These are phyloP conservation scores for Lantana camara DNA, from an alignment of 257 asterid genomes.

Conservation along the genomic window DNA sequence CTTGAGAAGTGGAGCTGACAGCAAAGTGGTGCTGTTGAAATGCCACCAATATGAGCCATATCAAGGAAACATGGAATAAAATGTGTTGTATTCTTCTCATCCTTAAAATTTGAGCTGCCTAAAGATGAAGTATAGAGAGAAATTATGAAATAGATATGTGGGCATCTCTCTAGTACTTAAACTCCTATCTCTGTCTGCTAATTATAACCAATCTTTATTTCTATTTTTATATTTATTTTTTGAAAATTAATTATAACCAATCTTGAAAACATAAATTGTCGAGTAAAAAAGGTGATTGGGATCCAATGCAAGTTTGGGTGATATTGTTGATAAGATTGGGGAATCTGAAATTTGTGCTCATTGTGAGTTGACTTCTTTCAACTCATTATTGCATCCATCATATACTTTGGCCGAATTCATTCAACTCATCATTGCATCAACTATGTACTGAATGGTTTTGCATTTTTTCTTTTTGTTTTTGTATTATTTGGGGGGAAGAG, in stretches of 20 bases:
- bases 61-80: conserved; percentile 36
- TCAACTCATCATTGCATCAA: conserved; percentile 31
- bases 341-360: conserved; percentile 37
- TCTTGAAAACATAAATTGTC: conserved; percentile 36
- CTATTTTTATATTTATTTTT: too few species aligned
- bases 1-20: conserved; percentile 32
- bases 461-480: not conserved
- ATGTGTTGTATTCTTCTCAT: conserved; percentile 40
- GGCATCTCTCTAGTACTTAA: conserved; percentile 28
- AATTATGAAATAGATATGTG: conserved; percentile 25
- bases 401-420: conserved; percentile 34
- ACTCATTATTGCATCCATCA: conserved; percentile 50
- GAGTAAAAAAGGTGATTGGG: conserved; percentile 34
- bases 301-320: conserved; percentile 42
- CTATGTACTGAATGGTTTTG: conserved; percentile 12
- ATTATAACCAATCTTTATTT: conserved; percentile 44
- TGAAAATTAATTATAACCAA: conserved; percentile 47
- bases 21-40: conserved; percentile 33
- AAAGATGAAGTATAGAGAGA: conserved; percentile 26
- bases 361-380: conserved; percentile 51
- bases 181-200: conserved; percentile 26
- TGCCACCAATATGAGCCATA: conserved; percentile 43
- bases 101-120: conserved; percentile 22
- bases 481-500: not conserved
- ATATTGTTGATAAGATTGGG: conserved; percentile 28